These are phyloP conservation scores for Vaccinium corymbosum DNA, from an alignment of 148 eudicot species.

Conservation along the genomic window DNA sequence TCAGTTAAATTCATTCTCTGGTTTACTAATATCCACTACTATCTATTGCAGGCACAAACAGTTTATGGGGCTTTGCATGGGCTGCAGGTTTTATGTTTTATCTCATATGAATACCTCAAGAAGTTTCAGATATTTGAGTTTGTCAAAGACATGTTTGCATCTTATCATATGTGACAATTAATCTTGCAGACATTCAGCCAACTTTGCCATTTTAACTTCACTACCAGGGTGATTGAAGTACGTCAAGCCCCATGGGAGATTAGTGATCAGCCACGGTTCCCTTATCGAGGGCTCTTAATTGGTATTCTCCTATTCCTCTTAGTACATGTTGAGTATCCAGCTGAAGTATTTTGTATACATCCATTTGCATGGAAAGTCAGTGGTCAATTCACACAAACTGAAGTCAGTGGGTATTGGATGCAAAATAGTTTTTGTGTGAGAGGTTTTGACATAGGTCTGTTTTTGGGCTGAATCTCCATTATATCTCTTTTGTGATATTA, in stretches of 20 bases:
- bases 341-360: neutral
- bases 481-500: neutral
- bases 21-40: neutral
- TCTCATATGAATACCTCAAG: neutral
- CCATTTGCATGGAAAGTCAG: neutral
- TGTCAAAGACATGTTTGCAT: neutral
- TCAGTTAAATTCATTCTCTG: neutral
- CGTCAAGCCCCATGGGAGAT: constrained; percentile 65
- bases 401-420: neutral
- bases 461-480: neutral
- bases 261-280: constrained; percentile 73
- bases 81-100: constrained; percentile 54
- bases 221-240: constrained; percentile 56
- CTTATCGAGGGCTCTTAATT: constrained; percentile 81
- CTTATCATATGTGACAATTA: neutral
- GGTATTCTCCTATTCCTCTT: constrained; percentile 35
- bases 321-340: neutral
- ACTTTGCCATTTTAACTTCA: constrained; percentile 60
- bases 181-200: constrained; percentile 87
- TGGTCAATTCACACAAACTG: too few relatives aligned
- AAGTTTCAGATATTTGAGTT: constrained; percentile 14
- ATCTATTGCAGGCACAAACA: constrained; percentile 68
- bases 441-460: neutral
- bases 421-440: neutral
- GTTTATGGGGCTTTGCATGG: constrained; percentile 96